phyloP scores from a whole-genome alignment of 345 rosid genomes.

The Reutealis trisperma region DNA sequence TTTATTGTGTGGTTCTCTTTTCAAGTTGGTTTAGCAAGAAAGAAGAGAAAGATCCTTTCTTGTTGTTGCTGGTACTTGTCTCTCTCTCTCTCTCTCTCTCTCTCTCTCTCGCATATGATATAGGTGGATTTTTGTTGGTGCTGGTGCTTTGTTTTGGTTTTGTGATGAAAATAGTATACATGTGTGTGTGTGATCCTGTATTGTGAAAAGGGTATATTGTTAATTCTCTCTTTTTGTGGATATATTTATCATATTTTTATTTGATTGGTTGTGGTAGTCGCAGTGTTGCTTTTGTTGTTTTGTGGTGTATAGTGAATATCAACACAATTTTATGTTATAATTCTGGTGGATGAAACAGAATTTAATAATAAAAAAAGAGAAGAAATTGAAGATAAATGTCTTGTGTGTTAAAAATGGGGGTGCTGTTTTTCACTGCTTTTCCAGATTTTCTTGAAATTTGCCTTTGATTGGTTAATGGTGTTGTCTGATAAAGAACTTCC shows the following conservation, averaged over 20 bases:
- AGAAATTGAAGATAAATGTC: not conserved
- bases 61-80: slow-evolving; percentile 39
- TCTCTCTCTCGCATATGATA: slow-evolving; percentile 8
- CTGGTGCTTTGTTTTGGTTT: slow-evolving; percentile 21
- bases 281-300: slow-evolving; percentile 18
- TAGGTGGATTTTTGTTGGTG: slow-evolving; percentile 17
- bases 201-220: slow-evolving; percentile 15
- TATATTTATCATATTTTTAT: not conserved
- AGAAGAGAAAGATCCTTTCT: slow-evolving; percentile 48
- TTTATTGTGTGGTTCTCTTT: slow-evolving; percentile 68
- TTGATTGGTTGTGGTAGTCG: slow-evolving; percentile 9
- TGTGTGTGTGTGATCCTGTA: slow-evolving; percentile 8
- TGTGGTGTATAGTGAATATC: slow-evolving; percentile 2
- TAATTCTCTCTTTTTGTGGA: slow-evolving; percentile 13
- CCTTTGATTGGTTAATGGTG: slow-evolving; percentile 18
- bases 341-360: not conserved
- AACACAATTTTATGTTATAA: not conserved
- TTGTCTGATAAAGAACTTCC: slow-evolving; percentile 20
- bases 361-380: too few species aligned
- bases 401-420: not conserved
- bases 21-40: slow-evolving; percentile 48
- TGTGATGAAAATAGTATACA: slow-evolving; percentile 18
- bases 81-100: not conserved
- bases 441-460: slow-evolving; percentile 5
- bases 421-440: not conserved